phyloP scores from a whole-genome alignment of 768 basidiomycete species.

The Mycena polygramma region DNA sequence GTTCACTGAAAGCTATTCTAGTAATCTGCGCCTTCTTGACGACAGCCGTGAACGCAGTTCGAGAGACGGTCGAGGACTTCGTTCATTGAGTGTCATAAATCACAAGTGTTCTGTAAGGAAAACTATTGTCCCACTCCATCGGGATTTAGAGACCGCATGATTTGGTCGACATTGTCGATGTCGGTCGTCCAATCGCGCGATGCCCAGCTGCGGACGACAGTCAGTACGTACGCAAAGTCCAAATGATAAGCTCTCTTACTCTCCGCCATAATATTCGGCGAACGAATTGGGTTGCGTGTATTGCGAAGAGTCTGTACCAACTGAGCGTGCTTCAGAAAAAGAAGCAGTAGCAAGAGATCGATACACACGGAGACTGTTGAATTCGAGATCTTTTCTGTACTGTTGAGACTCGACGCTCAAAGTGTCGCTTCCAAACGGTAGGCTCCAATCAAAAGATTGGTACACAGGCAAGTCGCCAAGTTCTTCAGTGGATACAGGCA shows the following conservation, averaged over 20 bases:
- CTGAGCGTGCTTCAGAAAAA: not conserved
- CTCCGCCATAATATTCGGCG: not conserved
- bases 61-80: no score
- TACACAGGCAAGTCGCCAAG: conserved; percentile 59
- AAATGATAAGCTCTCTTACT: not conserved
- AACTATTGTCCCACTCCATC: not conserved
- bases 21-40: no score
- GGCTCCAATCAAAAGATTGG: conserved; percentile 29
- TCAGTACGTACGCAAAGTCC: not conserved
- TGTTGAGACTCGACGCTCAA: not conserved
- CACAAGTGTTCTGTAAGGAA: not conserved
- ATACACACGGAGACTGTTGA: not conserved
- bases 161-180: conserved; percentile 10
- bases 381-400: not conserved
- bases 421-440: not conserved
- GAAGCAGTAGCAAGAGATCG: not conserved
- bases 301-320: not conserved
- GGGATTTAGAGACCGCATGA: conserved; percentile 16
- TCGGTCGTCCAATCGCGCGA: conserved; percentile 29
- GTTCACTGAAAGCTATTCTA: no score
- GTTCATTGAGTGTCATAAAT: no score
- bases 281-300: not conserved
- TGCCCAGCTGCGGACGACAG: conserved; percentile 18
- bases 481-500: conserved; percentile 60
- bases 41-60: no score